Conservation (phyloP, 1,284 basidiomycete species). For the Boletellus deceptivus region DNA sequence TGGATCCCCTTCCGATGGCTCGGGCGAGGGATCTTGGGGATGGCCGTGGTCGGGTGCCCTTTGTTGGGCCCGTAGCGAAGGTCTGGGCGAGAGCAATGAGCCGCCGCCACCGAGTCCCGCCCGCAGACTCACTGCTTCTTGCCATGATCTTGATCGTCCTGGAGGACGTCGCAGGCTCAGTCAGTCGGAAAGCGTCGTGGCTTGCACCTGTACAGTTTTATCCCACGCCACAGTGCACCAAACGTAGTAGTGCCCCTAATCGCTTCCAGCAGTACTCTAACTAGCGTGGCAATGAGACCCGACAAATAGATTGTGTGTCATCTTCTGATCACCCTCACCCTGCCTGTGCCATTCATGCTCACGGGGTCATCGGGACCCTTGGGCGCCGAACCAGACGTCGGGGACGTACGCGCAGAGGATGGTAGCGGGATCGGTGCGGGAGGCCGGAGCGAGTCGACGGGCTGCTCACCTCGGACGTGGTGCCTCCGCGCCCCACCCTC, state of each 20-base stretch:
- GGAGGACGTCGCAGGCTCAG: slow-evolving; percentile 33
- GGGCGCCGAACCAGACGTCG: slow-evolving; percentile 38
- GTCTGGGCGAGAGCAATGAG: slow-evolving; percentile 50
- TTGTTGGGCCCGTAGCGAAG: slow-evolving; percentile 89
- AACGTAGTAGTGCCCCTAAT: slow-evolving; percentile 16
- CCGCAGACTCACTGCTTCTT: slow-evolving; percentile 59
- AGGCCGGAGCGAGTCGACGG: slow-evolving; percentile 29
- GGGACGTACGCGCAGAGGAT: slow-evolving; percentile 49
- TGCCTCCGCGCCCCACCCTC: slow-evolving; percentile 41
- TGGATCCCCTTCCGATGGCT: slow-evolving; percentile 91
- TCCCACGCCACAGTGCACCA: slow-evolving; percentile 14
- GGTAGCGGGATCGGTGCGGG: slow-evolving; percentile 37
- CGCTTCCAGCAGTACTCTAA: slow-evolving; percentile 1
- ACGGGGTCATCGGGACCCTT: slow-evolving; percentile 35
- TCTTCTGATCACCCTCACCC: slow-evolving; percentile 49
- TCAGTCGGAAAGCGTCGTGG: slow-evolving; percentile 12
- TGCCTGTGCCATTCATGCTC: slow-evolving; percentile 32
- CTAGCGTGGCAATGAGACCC: slow-evolving; percentile 2
- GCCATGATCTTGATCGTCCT: slow-evolving; percentile 66
- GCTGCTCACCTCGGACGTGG: slow-evolving; percentile 35
- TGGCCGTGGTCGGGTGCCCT: slow-evolving; percentile 89
- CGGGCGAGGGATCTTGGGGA: slow-evolving; percentile 78
- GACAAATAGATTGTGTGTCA: slow-evolving; percentile 21
- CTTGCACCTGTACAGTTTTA: slow-evolving; percentile 47
- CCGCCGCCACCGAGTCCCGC: not conserved